Conservation (phyloP, 2,329 filamentous ascomycete species). For the Salinomyces thailandicus region DNA sequence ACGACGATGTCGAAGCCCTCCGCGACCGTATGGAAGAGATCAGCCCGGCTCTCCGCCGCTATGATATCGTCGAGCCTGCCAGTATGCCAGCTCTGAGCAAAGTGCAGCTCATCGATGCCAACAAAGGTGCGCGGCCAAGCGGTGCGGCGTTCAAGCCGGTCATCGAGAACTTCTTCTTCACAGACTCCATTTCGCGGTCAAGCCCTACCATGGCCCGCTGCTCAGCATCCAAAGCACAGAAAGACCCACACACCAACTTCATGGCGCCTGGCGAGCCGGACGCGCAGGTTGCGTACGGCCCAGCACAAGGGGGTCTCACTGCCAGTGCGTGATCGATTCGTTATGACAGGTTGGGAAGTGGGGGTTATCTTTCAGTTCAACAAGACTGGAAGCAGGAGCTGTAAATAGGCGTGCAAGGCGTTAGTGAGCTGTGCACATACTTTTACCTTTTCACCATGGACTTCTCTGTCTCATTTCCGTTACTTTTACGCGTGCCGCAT, state of each 20-base stretch:
- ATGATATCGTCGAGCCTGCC: slow-evolving; percentile 81
- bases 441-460: too few species aligned
- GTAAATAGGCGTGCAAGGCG: neutral
- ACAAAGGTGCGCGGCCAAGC: slow-evolving; percentile 71
- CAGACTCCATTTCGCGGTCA: slow-evolving; percentile 91
- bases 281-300: slow-evolving; percentile 33
- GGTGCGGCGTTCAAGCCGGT: slow-evolving; percentile 69
- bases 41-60: slow-evolving; percentile 76
- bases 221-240: slow-evolving; percentile 73
- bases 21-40: slow-evolving; percentile 93
- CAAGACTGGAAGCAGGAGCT: neutral
- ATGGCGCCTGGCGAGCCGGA: slow-evolving; percentile 38
- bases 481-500: too few species aligned
- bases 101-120: slow-evolving; percentile 90
- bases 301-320: slow-evolving; percentile 2
- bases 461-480: too few species aligned
- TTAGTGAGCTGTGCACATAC: neutral
- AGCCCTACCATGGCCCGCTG: slow-evolving; percentile 98
- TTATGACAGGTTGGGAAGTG: neutral
- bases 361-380: neutral
- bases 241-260: slow-evolving; percentile 41
- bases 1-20: slow-evolving; percentile 82
- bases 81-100: slow-evolving; percentile 64
- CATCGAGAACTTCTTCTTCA: slow-evolving; percentile 97
- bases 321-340: neutral